Evolutionary conservation across 2,329 filamentous ascomycete species (phyloP).

Genomic region (Aureobasidium vineae): DNA sequence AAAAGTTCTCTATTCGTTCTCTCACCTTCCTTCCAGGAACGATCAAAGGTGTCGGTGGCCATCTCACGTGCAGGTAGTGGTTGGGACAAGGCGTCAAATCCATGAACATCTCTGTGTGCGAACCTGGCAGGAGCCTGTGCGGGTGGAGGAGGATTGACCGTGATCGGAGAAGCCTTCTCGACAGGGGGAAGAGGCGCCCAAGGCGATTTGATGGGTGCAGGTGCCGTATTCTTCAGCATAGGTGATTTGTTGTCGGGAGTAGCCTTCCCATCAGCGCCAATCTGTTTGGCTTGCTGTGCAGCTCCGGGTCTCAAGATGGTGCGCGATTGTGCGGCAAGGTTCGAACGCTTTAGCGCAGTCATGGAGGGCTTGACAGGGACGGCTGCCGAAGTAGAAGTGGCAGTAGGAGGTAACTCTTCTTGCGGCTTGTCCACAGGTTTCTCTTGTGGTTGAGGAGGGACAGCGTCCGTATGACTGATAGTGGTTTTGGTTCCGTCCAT

Average conservation of each 20-base stretch:
- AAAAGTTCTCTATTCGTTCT: conserved; percentile 73
- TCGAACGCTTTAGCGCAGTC: conserved; percentile 39
- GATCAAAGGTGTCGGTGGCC: conserved; percentile 88
- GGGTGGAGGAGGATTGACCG: conserved; percentile 54
- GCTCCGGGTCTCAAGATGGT: conserved; percentile 52
- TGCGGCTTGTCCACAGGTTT: conserved; percentile 27
- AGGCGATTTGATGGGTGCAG: conserved; percentile 78
- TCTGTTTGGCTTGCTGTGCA: conserved; percentile 40
- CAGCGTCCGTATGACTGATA: conserved; percentile 21
- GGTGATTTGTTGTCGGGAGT: conserved; percentile 63
- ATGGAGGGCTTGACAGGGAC: conserved; percentile 33
- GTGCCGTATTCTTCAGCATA: conserved; percentile 68
- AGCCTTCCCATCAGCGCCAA: conserved; percentile 50
- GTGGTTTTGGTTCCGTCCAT: conserved; percentile 81
- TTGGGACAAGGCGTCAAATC: conserved; percentile 34
- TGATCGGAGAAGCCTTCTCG: conserved; percentile 71
- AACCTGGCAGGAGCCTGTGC: conserved; percentile 33
- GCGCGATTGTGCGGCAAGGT: conserved; percentile 41
- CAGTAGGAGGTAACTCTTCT: conserved; percentile 28
- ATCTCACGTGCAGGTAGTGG: conserved; percentile 70
- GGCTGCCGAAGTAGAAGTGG: conserved; percentile 22
- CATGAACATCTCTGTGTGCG: conserved; percentile 32
- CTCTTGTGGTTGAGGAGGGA: conserved; percentile 26
- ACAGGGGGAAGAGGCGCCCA: conserved; percentile 87
- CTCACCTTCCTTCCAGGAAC: conserved; percentile 72